Conservation (phyloP, 208 protist species). For the Leishmania tarentolae region DNA sequence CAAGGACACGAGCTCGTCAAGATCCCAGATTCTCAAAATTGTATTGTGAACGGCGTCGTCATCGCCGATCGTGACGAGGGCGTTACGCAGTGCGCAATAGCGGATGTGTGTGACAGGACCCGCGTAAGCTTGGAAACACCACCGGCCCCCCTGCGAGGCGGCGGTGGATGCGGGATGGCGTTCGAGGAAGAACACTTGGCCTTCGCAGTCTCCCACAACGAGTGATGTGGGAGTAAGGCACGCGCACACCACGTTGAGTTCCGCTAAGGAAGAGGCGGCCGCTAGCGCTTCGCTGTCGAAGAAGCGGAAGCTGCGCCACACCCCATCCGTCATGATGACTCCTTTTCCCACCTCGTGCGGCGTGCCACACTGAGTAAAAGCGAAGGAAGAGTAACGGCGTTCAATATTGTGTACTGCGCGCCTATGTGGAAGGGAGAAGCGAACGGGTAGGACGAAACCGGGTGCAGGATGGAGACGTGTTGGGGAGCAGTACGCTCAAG, state of each 20-base stretch:
- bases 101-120: conserved; percentile 71
- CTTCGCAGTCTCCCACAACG: conserved; percentile 84
- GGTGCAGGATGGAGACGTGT: background rate
- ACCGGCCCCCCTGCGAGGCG: conserved; percentile 4
- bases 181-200: conserved; percentile 78
- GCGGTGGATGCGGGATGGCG: conserved; percentile 19
- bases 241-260: conserved; percentile 67
- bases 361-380: background rate
- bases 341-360: background rate
- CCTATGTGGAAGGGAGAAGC: background rate
- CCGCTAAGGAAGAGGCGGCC: conserved; percentile 17
- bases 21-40: conserved; percentile 62
- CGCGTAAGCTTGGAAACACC: conserved; percentile 83
- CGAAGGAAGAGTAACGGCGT: background rate
- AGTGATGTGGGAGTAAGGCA: conserved; percentile 80
- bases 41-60: conserved; percentile 59
- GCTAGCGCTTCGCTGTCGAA: conserved; percentile 55
- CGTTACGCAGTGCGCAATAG: conserved; percentile 42
- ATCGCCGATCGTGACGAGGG: conserved; percentile 84
- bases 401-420: background rate
- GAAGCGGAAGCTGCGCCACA: conserved; percentile 63
- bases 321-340: conserved; percentile 16
- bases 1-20: conserved; percentile 39
- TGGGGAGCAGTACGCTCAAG: background rate
- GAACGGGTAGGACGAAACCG: background rate